phyloP scores from a whole-genome alignment of 345 rosid genomes.

The Citrus reticulata region DNA sequence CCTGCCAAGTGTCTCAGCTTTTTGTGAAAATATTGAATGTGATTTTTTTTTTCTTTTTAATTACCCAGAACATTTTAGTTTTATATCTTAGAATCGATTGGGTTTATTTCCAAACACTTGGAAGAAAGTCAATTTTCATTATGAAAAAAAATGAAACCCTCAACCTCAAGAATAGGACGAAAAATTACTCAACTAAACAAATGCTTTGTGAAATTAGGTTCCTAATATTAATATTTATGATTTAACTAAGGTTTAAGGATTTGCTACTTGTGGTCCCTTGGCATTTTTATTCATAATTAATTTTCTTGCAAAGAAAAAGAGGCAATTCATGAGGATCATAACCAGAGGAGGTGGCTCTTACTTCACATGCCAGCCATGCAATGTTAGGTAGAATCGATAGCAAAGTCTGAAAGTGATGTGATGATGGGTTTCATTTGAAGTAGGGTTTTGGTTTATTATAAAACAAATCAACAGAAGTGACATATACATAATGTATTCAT shows the following conservation, averaged over 20 bases:
- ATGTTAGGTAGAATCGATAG: slow-evolving; percentile 26
- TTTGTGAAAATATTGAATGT: background rate
- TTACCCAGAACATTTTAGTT: too few relatives aligned
- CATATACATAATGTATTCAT: background rate
- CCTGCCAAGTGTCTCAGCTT: background rate
- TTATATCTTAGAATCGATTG: too few relatives aligned
- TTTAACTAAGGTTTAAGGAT: background rate
- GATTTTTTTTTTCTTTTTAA: background rate
- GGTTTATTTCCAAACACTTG: too few relatives aligned
- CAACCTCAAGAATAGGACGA: too few relatives aligned
- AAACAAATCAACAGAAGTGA: background rate
- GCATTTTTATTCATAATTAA: too few relatives aligned
- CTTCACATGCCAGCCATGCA: slow-evolving; percentile 27
- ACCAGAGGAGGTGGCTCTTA: slow-evolving; percentile 22
- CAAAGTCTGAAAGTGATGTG: slow-evolving; percentile 22
- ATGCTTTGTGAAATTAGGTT: too few relatives aligned
- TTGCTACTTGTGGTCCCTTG: slow-evolving; percentile 10
- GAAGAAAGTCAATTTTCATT: too few relatives aligned
- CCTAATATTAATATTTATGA: background rate
- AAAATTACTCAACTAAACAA: too few relatives aligned
- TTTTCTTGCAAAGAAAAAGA: background rate
- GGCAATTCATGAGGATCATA: slow-evolving; percentile 33
- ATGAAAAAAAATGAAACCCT: too few relatives aligned
- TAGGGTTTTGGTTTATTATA: background rate
- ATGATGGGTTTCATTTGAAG: slow-evolving; percentile 9